Evolutionary conservation across 805 yeast genomes (phyloP).

Genomic region (Candida tammaniensis): DNA sequence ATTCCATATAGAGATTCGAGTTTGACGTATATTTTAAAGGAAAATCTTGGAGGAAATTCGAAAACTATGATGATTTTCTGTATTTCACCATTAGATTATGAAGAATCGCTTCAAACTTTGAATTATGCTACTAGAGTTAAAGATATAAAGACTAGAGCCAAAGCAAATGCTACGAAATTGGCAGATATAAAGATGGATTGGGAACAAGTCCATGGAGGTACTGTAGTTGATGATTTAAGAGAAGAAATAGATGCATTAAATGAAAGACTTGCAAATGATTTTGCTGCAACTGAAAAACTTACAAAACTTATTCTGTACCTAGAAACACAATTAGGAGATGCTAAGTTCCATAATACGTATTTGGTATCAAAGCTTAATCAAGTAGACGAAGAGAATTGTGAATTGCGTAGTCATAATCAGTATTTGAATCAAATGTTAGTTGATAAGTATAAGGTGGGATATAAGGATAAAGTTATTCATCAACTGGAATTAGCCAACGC

Average conservation of each 20-base stretch:
- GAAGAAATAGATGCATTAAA: conserved; percentile 32
- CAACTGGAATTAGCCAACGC: neutral
- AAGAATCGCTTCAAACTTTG: conserved; percentile 72
- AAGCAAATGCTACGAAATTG: conserved; percentile 32
- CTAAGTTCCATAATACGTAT: conserved; percentile 34
- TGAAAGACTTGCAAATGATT: conserved; percentile 17
- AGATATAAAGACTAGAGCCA: conserved; percentile 62
- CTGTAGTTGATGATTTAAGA: conserved; percentile 24
- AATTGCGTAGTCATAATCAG: conserved; percentile 9
- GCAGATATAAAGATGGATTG: conserved; percentile 28
- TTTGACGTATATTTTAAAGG: conserved; percentile 72
- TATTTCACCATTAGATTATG: conserved; percentile 74
- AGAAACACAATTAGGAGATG: conserved; percentile 27
- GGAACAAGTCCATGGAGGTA: conserved; percentile 27
- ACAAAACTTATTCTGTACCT: conserved; percentile 27
- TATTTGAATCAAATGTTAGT: conserved; percentile 6
- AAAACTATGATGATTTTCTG: conserved; percentile 88
- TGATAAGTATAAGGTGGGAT: neutral
- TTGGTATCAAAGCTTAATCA: conserved; percentile 16
- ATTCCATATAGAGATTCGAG: conserved; percentile 74
- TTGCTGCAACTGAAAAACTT: conserved; percentile 14
- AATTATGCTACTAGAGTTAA: conserved; percentile 79
- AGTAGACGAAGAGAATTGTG: conserved; percentile 8
- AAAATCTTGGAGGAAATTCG: conserved; percentile 80
- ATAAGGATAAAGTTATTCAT: too few species aligned